Evolutionary conservation across 805 yeast species (phyloP).

Genomic region (Teunomyces aglyptinius): DNA sequence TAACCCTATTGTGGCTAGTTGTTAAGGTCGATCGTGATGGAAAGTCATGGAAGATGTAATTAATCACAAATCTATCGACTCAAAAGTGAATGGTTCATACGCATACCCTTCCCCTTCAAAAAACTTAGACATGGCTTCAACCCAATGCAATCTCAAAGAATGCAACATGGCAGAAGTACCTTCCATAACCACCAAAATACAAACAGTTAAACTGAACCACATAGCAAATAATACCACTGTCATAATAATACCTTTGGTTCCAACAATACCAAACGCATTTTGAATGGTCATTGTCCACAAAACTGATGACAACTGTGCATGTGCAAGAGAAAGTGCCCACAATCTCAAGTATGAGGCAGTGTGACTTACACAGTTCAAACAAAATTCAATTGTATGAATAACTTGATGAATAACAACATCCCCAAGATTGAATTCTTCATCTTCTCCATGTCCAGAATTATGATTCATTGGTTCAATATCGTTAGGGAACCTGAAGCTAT

Average conservation of each 20-base stretch:
- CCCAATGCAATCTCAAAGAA: slow-evolving; percentile 98
- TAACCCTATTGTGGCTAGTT: slow-evolving; percentile 11
- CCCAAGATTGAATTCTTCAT: slow-evolving; percentile 72
- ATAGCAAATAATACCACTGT: slow-evolving; percentile 82
- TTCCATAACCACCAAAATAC: slow-evolving; percentile 93
- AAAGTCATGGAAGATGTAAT: slow-evolving; percentile 12
- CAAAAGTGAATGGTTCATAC: slow-evolving; percentile 83
- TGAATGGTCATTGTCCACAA: slow-evolving; percentile 94
- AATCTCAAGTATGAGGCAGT: slow-evolving; percentile 94
- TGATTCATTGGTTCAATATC: slow-evolving; percentile 33
- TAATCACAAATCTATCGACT: slow-evolving; percentile 8
- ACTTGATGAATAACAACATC: slow-evolving; percentile 96
- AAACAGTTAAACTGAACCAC: slow-evolving; percentile 93
- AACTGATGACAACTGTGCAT: slow-evolving; percentile 92
- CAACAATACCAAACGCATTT: slow-evolving; percentile 68
- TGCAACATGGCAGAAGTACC: slow-evolving; percentile 99
- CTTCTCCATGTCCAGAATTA: slow-evolving; percentile 45
- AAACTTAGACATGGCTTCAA: slow-evolving; percentile 97
- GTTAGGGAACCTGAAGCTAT: slow-evolving; percentile 31
- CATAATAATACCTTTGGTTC: slow-evolving; percentile 64
- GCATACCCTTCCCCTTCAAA: slow-evolving; percentile 95
- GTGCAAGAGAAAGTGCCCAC: slow-evolving; percentile 97
- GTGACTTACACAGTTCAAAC: slow-evolving; percentile 96
- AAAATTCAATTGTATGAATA: slow-evolving; percentile 95
- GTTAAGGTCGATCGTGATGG: slow-evolving; percentile 7